Conservation (phyloP, 2,329 filamentous ascomycete species). For the Colletotrichum sp. region DNA sequence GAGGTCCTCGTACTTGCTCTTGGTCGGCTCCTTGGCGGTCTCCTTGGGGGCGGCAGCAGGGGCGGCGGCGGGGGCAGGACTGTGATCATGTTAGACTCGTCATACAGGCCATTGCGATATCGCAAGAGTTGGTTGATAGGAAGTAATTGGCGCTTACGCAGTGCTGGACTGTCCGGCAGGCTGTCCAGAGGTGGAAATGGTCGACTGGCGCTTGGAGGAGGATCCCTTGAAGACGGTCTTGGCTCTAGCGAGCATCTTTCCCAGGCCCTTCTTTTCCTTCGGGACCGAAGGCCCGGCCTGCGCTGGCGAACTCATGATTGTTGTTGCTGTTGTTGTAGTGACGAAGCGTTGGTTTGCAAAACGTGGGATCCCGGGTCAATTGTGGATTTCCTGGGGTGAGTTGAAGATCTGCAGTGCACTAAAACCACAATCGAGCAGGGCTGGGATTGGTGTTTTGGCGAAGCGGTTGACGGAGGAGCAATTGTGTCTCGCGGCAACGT, state of each 20-base stretch:
- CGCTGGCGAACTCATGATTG: slow-evolving; percentile 48
- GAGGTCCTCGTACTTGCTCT: slow-evolving; percentile 22
- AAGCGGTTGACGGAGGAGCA: not conserved
- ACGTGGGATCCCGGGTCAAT: not conserved
- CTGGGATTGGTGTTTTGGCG: not conserved
- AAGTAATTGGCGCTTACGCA: not conserved
- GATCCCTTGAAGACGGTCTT: slow-evolving; percentile 56
- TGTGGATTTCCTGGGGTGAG: not conserved
- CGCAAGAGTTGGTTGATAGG: not conserved
- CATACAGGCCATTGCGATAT: not conserved
- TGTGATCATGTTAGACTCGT: slow-evolving; percentile 2
- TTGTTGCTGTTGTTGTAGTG: not conserved
- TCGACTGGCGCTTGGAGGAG: slow-evolving; percentile 23
- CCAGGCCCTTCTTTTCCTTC: slow-evolving; percentile 51
- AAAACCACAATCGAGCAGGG: not conserved
- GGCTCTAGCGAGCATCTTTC: slow-evolving; percentile 52
- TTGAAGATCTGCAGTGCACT: slow-evolving; percentile 3
- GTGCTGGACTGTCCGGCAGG: slow-evolving; percentile 2
- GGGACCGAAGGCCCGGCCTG: slow-evolving; percentile 39
- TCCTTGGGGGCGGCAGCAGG: slow-evolving; percentile 11
- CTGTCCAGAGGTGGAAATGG: slow-evolving; percentile 5
- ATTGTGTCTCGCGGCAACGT: not conserved
- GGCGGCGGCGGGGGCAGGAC: not conserved
- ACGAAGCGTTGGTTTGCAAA: not conserved
- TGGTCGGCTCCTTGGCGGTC: slow-evolving; percentile 12